A percentile compares a stretch with the other conserved stretches of the same genome.
Conservation (phyloP, 208 protist species). For the Leishmania gerbilli region DNA sequence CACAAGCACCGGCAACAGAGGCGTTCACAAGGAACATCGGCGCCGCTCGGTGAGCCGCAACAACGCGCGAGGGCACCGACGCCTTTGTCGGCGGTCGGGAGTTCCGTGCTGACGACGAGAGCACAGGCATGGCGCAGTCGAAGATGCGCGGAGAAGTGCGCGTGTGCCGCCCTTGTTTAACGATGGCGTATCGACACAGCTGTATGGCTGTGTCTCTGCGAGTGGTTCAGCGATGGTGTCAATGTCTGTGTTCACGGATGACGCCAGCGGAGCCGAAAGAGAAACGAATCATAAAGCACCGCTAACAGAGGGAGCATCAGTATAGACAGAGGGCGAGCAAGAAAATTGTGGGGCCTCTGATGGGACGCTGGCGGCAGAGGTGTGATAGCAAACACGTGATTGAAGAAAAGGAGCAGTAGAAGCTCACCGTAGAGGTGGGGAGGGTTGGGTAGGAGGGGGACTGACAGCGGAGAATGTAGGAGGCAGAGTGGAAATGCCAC, state of each 20-base stretch:
- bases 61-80: not conserved
- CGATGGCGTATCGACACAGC: not conserved
- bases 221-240: not conserved
- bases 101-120: not conserved
- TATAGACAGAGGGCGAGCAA: not conserved
- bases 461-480: not conserved
- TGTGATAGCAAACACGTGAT: not conserved
- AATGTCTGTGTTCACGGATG: not conserved
- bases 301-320: not conserved
- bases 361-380: not conserved
- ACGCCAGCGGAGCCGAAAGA: not conserved
- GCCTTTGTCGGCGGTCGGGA: not conserved
- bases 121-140: not conserved
- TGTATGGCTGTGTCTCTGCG: not conserved
- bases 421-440: not conserved
- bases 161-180: not conserved
- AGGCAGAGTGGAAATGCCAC: not conserved
- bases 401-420: not conserved
- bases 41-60: not conserved
- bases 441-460: not conserved
- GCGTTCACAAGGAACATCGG: conserved; percentile 67
- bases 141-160: not conserved
- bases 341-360: not conserved
- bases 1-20: conserved; percentile 67
- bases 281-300: conserved; percentile 1